Evolutionary conservation across 2,329 filamentous ascomycete genomes (phyloP), one percentile per base, ranked within the genome.

Genomic region (Diaporthe amygdali): DNA sequence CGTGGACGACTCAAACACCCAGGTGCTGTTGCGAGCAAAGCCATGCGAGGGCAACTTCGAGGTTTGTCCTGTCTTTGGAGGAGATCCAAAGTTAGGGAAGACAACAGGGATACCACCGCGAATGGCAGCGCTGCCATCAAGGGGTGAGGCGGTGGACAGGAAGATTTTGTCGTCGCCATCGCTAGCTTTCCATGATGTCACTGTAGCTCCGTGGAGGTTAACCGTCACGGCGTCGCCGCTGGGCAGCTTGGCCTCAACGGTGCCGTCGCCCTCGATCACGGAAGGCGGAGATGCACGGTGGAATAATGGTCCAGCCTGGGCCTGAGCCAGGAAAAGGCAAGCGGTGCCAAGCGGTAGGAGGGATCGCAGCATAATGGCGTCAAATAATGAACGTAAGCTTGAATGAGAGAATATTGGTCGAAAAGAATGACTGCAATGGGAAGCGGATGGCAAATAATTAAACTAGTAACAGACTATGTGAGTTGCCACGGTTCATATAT

Each of bases 151-250:
- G 6, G 67, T 69, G 12, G 67, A 69, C 8, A 69, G 44, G 55
- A 69, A 32, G 46, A 69, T 47, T 54, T 63, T 69, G n/a, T 69
- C 67, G 32, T 69, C 44, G 54, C 67, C 67, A 17, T 69, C 67
- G 30, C 54, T 69, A 8, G 67, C 22, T 14, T 69, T 69, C 67
- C 67, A 69, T 41, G 67, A 69, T 27, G 67, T 69, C 34, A 69
- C 41, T 15, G 67, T 69, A 12, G 67, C 67, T 20, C 67, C 67
- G 46, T 69, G 67, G 34, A 69, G 67, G 25, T 69, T 51, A 4
- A 69, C 67, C 3, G 41, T 69, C 22, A 69, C 32, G 17, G 20
- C 47, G 14, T 69, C 67, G 5, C 67, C 67, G 25, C 67, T 69
- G 46, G 54, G 67, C 20, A 69, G 39, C 44, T n/a, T 32, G 17